phyloP scores from a whole-genome alignment of 352 stramenopile genomes.

The Phytopythium boreale region DNA sequence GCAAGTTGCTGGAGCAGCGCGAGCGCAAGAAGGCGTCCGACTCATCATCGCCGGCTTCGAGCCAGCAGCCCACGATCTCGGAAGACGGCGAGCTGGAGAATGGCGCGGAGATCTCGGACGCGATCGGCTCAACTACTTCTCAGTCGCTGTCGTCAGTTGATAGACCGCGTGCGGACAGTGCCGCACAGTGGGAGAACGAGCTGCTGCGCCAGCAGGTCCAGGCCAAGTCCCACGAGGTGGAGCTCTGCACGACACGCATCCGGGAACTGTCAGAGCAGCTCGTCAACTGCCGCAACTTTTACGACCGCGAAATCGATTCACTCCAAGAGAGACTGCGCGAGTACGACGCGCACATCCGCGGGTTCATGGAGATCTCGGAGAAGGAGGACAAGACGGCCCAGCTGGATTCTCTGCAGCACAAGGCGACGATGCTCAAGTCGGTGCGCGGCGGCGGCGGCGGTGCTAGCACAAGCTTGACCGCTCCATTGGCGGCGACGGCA shows the following conservation, averaged over 20 bases:
- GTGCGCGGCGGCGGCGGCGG: constrained; percentile 45
- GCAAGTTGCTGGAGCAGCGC: constrained; percentile 23
- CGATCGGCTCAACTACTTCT: not conserved
- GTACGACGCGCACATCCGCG: constrained; percentile 43
- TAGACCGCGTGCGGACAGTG: constrained; percentile 17
- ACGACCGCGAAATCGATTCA: constrained; percentile 41
- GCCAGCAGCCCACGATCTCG: constrained; percentile 9
- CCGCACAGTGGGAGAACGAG: constrained; percentile 36
- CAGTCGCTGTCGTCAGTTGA: not conserved
- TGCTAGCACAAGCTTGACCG: not conserved
- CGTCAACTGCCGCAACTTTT: constrained; percentile 47
- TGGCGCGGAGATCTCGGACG: not conserved
- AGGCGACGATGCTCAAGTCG: constrained; percentile 54
- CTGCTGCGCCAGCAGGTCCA: constrained; percentile 52
- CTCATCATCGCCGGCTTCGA: not conserved
- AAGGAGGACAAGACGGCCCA: constrained; percentile 37
- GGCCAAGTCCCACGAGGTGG: constrained; percentile 44
- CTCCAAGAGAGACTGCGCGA: constrained; percentile 48
- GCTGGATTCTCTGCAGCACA: constrained; percentile 46
- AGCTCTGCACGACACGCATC: constrained; percentile 39
- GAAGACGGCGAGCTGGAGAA: constrained; percentile 13
- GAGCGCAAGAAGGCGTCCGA: constrained; percentile 6
- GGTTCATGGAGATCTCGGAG: constrained; percentile 43
- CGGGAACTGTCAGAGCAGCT: constrained; percentile 44
- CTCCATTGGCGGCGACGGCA: constrained; percentile 6